phyloP scores from a whole-genome alignment of 1,139 yeast species.

The Yamadazyma friedrichii region DNA sequence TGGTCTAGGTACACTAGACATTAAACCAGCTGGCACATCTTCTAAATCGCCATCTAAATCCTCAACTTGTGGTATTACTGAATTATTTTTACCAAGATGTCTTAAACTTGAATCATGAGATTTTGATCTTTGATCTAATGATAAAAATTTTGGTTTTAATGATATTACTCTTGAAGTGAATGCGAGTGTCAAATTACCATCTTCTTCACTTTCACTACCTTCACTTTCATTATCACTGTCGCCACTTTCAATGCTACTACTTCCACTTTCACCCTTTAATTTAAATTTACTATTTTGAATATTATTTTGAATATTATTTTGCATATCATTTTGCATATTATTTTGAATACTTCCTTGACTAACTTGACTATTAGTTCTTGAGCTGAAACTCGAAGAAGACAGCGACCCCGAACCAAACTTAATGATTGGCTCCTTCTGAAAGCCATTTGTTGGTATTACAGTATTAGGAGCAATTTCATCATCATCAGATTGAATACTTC shows the following conservation, averaged over 20 bases:
- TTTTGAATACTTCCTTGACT: neutral
- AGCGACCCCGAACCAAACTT: conserved; percentile 2
- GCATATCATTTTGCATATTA: neutral
- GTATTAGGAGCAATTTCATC: conserved; percentile 25
- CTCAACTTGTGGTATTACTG: conserved; percentile 17
- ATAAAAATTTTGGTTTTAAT: conserved; percentile 37
- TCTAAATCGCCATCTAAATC: conserved; percentile 35
- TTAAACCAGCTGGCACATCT: conserved; percentile 43
- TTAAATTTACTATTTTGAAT: neutral
- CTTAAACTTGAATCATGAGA: conserved; percentile 48
- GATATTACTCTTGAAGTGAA: conserved; percentile 41
- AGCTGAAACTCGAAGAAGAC: conserved; percentile 3
- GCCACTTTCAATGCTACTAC: conserved; percentile 4
- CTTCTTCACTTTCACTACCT: conserved; percentile 38
- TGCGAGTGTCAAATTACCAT: conserved; percentile 53
- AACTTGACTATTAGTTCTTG: neutral
- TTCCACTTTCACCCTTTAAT: neutral
- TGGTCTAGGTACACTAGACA: conserved; percentile 23
- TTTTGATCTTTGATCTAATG: conserved; percentile 34
- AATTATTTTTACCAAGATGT: neutral
- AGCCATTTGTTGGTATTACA: conserved; percentile 6
- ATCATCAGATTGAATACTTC: conserved; percentile 2
- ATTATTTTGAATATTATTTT: neutral
- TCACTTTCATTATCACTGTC: conserved; percentile 24
- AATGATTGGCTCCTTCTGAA: neutral